A percentile compares a stretch with the other conserved stretches of the same genome.
Conservation (phyloP, 371 early-diverging fungal genomes). For the Mucor plumbeus region DNA sequence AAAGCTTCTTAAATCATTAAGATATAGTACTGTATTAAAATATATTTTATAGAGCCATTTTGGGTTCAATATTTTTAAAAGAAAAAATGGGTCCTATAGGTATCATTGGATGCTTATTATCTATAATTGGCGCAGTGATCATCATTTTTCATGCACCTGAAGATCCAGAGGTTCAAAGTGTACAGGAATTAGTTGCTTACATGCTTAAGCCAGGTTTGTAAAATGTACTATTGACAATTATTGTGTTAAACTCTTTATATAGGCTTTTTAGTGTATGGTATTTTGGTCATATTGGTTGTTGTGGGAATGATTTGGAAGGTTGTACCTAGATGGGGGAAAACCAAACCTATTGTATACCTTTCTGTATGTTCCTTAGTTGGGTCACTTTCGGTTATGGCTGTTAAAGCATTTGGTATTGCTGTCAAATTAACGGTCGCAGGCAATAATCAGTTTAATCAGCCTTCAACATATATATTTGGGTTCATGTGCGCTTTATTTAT, state of each 20-base stretch:
- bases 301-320: slow-evolving; percentile 78
- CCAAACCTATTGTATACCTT: slow-evolving; percentile 81
- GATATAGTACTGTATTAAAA: not conserved
- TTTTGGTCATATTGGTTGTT: slow-evolving; percentile 61
- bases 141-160: slow-evolving; percentile 89
- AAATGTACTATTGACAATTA: not conserved
- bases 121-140: slow-evolving; percentile 86
- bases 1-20: slow-evolving; percentile 13
- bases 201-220: slow-evolving; percentile 67
- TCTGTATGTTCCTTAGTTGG: slow-evolving; percentile 88
- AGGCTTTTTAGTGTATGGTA: slow-evolving; percentile 54
- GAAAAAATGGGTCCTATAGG: slow-evolving; percentile 81
- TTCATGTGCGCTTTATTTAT: slow-evolving; percentile 76
- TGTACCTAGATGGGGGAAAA: slow-evolving; percentile 80
- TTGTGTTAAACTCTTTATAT: slow-evolving; percentile 56
- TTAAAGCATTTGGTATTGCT: slow-evolving; percentile 91
- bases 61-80: slow-evolving; percentile 58
- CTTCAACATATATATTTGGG: slow-evolving; percentile 88
- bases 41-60: slow-evolving; percentile 36
- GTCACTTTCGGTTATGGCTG: slow-evolving; percentile 88
- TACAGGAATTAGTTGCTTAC: slow-evolving; percentile 68
- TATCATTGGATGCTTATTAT: slow-evolving; percentile 86
- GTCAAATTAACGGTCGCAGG: slow-evolving; percentile 89
- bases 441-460: slow-evolving; percentile 84
- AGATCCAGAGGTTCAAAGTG: slow-evolving; percentile 76